Base-by-base conservation (phyloP, 73 alveolate species). In the Symbiodinium natans region DNA sequence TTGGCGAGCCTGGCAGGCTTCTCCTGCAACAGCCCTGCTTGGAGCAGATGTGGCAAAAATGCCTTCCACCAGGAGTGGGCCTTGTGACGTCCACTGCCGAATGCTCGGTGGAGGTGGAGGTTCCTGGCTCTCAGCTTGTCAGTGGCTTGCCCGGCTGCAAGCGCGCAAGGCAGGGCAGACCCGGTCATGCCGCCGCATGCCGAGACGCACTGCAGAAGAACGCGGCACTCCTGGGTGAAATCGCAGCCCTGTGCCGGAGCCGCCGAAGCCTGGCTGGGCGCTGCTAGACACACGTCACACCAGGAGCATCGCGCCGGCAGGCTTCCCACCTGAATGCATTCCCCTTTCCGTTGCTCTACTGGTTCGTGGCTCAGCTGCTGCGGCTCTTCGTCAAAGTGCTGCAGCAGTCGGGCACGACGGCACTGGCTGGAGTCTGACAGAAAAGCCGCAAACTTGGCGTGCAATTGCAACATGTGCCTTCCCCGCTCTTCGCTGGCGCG, bases 111-210 rank as follows among this genome's bases (percentile, higher is more conserved):
- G 19, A 17, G 8, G 42, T 80, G 87, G 19, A 80, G 87, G 54
- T 39, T 34, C 63, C 42, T 4, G 6, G 87, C 48, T 33, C 83
- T 87, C 43, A 87, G 56, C n/a, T 56, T 68, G n/a, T 54, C 83
- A 42, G 4, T 38, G 38, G 21, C 38, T 9, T 54, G 84, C n/a
- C 94, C 94, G 21, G 43, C 84, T 13, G 94, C 94, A 83, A 87
- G 27, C 13, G 83, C 84, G 23, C 38, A 10, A 19, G 63, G 68
- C 63, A 87, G n/a, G 8, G 40, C 68, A 25, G 84, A 23, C 21
- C 94, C 94, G 23, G 94, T 56, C n/a, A 36, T 11, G 42, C 94
- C 94, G 1, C 84, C 84, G 41, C 94, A 87, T 36, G 94, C 94
- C 27, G 17, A 10, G 33, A 59, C 84, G 83, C 94, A 87, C 27